A percentile compares a stretch with the other conserved stretches of the same genome.
These are phyloP conservation scores for Teunomyces tritomae DNA, from an alignment of 805 yeast genomes.

Conservation along the genomic window DNA sequence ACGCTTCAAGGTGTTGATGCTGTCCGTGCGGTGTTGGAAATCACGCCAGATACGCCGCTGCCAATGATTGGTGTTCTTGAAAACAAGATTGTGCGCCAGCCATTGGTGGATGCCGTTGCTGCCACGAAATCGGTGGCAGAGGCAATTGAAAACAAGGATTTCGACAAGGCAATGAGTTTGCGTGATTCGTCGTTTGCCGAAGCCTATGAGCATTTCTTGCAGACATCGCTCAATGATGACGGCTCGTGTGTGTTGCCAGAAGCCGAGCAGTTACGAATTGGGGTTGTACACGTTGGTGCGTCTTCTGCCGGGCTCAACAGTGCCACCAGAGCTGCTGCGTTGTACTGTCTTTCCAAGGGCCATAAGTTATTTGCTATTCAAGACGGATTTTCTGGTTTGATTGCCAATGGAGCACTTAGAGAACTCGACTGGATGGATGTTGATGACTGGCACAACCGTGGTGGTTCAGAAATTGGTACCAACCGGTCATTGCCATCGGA, in stretches of 20 bases:
- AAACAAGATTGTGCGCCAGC: slow-evolving; percentile 64
- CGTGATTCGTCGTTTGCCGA: slow-evolving; percentile 73
- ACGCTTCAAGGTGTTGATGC: slow-evolving; percentile 84
- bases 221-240: slow-evolving; percentile 45
- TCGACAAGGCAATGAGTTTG: slow-evolving; percentile 65
- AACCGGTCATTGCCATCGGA: slow-evolving; percentile 68
- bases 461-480: slow-evolving; percentile 84
- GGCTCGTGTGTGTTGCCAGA: slow-evolving; percentile 42
- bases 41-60: slow-evolving; percentile 68
- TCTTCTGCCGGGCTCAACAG: slow-evolving; percentile 78
- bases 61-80: slow-evolving; percentile 76
- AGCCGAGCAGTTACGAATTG: slow-evolving; percentile 57
- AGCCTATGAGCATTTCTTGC: slow-evolving; percentile 58
- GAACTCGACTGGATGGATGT: slow-evolving; percentile 66
- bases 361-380: slow-evolving; percentile 69
- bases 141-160: slow-evolving; percentile 64
- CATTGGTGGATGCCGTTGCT: slow-evolving; percentile 70
- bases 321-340: slow-evolving; percentile 72
- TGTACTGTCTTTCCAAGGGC: slow-evolving; percentile 72
- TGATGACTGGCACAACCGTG: slow-evolving; percentile 68
- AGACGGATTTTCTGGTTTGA: slow-evolving; percentile 73
- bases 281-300: slow-evolving; percentile 75
- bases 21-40: slow-evolving; percentile 68
- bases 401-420: slow-evolving; percentile 58
- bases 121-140: slow-evolving; percentile 70